Evolutionary conservation across 805 yeast genomes (phyloP), one percentile per base, ranked within the genome.

Genomic region (Spathaspora passalidarum): DNA sequence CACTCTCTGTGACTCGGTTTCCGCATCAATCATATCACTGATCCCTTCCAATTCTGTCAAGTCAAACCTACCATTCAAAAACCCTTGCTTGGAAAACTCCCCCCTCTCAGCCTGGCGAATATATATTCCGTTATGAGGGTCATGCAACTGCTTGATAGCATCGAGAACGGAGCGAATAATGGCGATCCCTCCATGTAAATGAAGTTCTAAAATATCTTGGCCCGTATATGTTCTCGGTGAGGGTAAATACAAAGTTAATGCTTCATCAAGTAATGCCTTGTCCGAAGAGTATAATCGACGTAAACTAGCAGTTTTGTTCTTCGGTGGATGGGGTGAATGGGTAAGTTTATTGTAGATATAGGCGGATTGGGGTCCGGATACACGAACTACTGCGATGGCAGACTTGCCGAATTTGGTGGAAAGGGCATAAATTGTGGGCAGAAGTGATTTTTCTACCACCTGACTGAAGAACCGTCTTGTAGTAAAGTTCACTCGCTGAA

Each of bases 151-250:
- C 34, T 72, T 69, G 4, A 94, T 81, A 0, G 95, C 82, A 4
- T 68, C 68, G 40, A 91, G 56, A 0, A 91, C 86, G 0, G 89
- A 76, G 40, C 74, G 71, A 2, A 88, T 78, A 1, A 92, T 88
- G 0, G 98, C 97, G 10, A 77, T 81, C 3, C 98, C 97, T 3
- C 99, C 99, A 63, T 94, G 99, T 2, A 88, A 64, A 58, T 94
- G 97, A n/a, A 94, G 61, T 57, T 94, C 99, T 8, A 91, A 68
- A 20, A 86, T 55, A 55, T 92, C 97, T 61, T 94, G 98, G 1
- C 99, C 99, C 0, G 98, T 94, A 57, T 84, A 94, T 0, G 96
- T 84, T 11, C 74, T 69, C 0, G 97, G 97, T 1, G 76, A 77
- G 14, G 78, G 62, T 64, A 92, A 91, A 56, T 67, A 84, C 1